Conservation (phyloP, 108 stramenopile genomes). For the Conticribra weissflogii region DNA sequence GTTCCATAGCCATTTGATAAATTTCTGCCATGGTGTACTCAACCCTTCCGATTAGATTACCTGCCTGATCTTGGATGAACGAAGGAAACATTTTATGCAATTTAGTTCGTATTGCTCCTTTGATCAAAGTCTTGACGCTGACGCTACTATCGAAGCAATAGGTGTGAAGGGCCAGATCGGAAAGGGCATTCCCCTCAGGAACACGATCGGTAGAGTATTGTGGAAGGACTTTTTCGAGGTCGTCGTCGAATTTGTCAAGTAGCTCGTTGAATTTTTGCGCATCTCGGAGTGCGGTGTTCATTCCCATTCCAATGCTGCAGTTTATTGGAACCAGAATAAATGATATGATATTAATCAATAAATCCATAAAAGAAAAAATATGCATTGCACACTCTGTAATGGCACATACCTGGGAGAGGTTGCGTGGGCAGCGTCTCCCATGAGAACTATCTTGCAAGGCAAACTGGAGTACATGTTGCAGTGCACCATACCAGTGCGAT, state of each 20-base stretch:
- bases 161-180: slow-evolving; percentile 47
- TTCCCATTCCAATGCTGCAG: slow-evolving; percentile 67
- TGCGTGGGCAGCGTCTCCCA: slow-evolving; percentile 67
- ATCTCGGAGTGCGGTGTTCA: slow-evolving; percentile 72
- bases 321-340: too few species aligned
- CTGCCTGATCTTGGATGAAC: slow-evolving; percentile 36
- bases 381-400: too few species aligned
- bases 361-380: too few species aligned
- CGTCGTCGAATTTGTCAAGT: slow-evolving; percentile 49
- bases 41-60: slow-evolving; percentile 28
- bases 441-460: slow-evolving; percentile 34
- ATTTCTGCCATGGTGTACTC: slow-evolving; percentile 40
- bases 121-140: slow-evolving; percentile 25
- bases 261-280: slow-evolving; percentile 55
- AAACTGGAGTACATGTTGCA: slow-evolving; percentile 56
- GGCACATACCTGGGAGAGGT: too few species aligned
- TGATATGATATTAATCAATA: too few species aligned
- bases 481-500: slow-evolving; percentile 57
- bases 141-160: slow-evolving; percentile 52
- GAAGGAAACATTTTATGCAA: slow-evolving; percentile 46
- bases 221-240: slow-evolving; percentile 45
- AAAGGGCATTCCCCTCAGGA: slow-evolving; percentile 59
- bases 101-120: slow-evolving; percentile 23
- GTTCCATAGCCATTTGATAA: slow-evolving; percentile 45
- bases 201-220: slow-evolving; percentile 55